Evolutionary conservation across 1,139 yeast genomes (phyloP), one percentile per base, ranked within the genome.

Genomic region (Entelexis paramagnoliae): DNA sequence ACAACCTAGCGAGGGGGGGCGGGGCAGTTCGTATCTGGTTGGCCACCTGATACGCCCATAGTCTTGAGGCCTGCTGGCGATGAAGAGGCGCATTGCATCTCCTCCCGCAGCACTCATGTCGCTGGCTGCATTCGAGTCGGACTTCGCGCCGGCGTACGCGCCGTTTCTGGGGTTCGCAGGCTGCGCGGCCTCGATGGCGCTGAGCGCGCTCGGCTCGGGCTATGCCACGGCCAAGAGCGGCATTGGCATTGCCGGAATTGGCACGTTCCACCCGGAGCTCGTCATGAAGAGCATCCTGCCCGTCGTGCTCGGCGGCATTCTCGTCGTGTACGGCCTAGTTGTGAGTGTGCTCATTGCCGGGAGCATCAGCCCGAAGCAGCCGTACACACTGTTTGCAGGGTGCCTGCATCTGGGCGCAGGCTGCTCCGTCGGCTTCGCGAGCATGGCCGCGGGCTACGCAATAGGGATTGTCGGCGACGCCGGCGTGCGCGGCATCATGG

Each of bases 171-270:
- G 96, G 68, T 89, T 96, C 63, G 86, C 91, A 69, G 98, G 98
- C 67, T 93, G 98, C 77, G 95, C 98, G 57, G 89, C 97, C 53
- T 97, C 99, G 71, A 91, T 93, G 68, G 86, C 91, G 66, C 88
- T 91, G 79, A 91, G 98, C 70, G 87, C 96, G 72, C 84, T 89
- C 66, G 99, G 99, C 76, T 97, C 99, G 63, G 91, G 97, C 52
- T 88, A 89, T 70, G 99, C 98, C 76, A 93, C 98, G 61, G 99
- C 99, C 66, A 93, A 93, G 74, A 84, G 96, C 41, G 99, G 99
- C 74, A 95, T 91, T 59, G 98, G 99, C 80, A 89, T 93, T 68
- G 88, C 96, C 75, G 98, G 96, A 68, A 88, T 96, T 62, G 86
- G 95, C 72, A 96, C 89, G 58, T 77, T 91, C 69, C 85, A 96